A percentile compares a stretch with the other conserved stretches of the same genome.
These are phyloP conservation scores for Crucibulum laeve DNA, from an alignment of 768 basidiomycete genomes.

Conservation along the genomic window DNA sequence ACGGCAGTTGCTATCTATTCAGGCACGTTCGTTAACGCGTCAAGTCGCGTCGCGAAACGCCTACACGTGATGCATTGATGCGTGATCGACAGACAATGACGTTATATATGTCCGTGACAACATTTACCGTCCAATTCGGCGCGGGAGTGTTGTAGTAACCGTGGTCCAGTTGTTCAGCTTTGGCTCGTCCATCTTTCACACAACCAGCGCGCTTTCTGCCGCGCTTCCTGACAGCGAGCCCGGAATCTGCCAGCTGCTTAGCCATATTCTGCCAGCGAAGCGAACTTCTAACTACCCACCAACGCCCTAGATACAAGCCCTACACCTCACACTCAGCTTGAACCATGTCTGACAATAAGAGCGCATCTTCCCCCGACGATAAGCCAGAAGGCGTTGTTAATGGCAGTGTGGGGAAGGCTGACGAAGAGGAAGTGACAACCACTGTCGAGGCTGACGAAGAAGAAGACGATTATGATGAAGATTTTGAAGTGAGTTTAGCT, in stretches of 20 bases:
- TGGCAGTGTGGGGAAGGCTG: slow-evolving; percentile 1
- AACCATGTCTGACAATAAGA: slow-evolving; percentile 1
- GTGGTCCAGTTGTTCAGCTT: no score
- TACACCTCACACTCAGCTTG: not conserved
- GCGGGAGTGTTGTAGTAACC: no score
- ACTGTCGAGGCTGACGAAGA: slow-evolving; percentile 1
- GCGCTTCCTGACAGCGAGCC: not conserved
- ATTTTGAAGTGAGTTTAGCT: not conserved
- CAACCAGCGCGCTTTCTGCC: not conserved
- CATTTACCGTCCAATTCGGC: no score
- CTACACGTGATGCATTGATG: no score
- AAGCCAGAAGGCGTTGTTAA: slow-evolving; percentile 4
- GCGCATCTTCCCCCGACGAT: slow-evolving; percentile 1
- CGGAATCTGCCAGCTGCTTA: not conserved
- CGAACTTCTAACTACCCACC: not conserved
- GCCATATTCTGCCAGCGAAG: no score
- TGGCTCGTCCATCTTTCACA: not conserved
- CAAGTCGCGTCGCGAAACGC: no score
- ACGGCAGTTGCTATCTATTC: no score
- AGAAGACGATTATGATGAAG: slow-evolving; percentile 5
- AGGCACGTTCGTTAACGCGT: no score
- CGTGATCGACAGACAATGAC: no score
- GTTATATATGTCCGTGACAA: no score
- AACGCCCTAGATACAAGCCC: not conserved
- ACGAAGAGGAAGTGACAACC: not conserved